Conservation (phyloP, 495 filamentous ascomycete genomes). For the Penicillium angulare region DNA sequence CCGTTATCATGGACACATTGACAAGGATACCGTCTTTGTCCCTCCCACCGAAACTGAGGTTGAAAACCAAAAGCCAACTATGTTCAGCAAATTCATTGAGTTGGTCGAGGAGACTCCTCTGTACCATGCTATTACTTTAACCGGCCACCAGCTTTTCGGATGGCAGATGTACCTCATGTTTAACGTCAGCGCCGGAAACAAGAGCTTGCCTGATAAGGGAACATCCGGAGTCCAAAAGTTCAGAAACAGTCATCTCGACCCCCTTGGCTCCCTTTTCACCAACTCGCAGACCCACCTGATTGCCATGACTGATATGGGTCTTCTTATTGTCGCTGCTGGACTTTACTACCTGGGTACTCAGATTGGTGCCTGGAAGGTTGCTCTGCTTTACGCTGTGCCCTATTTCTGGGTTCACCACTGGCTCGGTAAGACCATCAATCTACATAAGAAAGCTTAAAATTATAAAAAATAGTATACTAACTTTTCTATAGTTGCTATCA, state of each 20-base stretch:
- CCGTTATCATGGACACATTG: conserved; percentile 59
- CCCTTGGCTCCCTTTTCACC: conserved; percentile 59
- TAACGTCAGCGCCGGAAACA: conserved; percentile 52
- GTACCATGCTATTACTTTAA: conserved; percentile 43
- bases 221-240: conserved; percentile 41
- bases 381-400: conserved; percentile 51
- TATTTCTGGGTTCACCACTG: conserved; percentile 64
- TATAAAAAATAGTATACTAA: too few relatives aligned
- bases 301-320: conserved; percentile 58
- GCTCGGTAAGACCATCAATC: conserved; percentile 40
- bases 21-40: conserved; percentile 60
- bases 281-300: conserved; percentile 54
- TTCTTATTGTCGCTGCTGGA: conserved; percentile 42
- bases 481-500: conserved; percentile 63
- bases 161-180: conserved; percentile 56
- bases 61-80: conserved; percentile 28
- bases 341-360: conserved; percentile 44
- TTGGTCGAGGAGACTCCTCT: conserved; percentile 58
- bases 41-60: conserved; percentile 46
- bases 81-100: conserved; percentile 39
- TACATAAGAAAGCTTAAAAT: not conserved
- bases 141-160: conserved; percentile 54
- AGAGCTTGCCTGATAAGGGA: conserved; percentile 41
- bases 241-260: conserved; percentile 58
- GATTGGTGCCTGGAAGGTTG: conserved; percentile 51